Percentiles rank a stretch among this genome's conserved stretches.
Evolutionary conservation across 495 filamentous ascomycete species (phyloP).

Genomic region (Clavariopsis aquatica): DNA sequence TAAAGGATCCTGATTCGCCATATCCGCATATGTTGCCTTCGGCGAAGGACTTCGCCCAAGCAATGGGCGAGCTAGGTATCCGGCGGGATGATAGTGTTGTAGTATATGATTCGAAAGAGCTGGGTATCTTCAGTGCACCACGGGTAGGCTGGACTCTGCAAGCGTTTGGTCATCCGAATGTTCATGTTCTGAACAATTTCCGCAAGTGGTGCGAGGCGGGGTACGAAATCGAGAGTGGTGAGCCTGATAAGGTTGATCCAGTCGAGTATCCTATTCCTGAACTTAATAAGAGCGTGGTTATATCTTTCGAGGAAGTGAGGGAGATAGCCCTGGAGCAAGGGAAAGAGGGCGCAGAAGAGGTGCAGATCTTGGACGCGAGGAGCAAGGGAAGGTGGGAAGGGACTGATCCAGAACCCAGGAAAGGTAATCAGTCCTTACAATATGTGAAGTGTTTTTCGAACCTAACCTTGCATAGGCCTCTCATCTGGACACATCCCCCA

Average conservation of each 20-base stretch:
- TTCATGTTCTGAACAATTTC: slow-evolving; percentile 94
- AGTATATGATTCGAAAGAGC: slow-evolving; percentile 84
- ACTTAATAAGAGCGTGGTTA: slow-evolving; percentile 58
- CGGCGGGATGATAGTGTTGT: slow-evolving; percentile 82
- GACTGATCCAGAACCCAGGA: slow-evolving; percentile 80
- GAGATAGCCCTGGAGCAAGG: slow-evolving; percentile 71
- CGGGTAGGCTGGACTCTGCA: slow-evolving; percentile 89
- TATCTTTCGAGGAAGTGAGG: slow-evolving; percentile 77
- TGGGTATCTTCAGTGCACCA: slow-evolving; percentile 92
- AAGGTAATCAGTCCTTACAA: slow-evolving; percentile 44
- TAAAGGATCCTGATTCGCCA: slow-evolving; percentile 81
- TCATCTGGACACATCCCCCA: slow-evolving; percentile 89
- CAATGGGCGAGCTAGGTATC: slow-evolving; percentile 87
- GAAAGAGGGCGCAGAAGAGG: slow-evolving; percentile 74
- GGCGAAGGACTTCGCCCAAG: slow-evolving; percentile 73
- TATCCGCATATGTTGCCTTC: slow-evolving; percentile 98
- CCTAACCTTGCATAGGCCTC: slow-evolving; percentile 51
- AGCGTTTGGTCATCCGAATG: slow-evolving; percentile 85
- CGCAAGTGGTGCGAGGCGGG: slow-evolving; percentile 82
- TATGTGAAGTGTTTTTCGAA: neutral
- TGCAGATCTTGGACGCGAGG: slow-evolving; percentile 90
- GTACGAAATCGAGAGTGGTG: slow-evolving; percentile 75
- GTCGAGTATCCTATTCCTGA: slow-evolving; percentile 59
- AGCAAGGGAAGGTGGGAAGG: slow-evolving; percentile 78
- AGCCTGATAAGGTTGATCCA: slow-evolving; percentile 51